A percentile compares a stretch with the other conserved stretches of the same genome.
phyloP scores from a whole-genome alignment of 306 rosid species.

The Sphenostylis stenocarpa region DNA sequence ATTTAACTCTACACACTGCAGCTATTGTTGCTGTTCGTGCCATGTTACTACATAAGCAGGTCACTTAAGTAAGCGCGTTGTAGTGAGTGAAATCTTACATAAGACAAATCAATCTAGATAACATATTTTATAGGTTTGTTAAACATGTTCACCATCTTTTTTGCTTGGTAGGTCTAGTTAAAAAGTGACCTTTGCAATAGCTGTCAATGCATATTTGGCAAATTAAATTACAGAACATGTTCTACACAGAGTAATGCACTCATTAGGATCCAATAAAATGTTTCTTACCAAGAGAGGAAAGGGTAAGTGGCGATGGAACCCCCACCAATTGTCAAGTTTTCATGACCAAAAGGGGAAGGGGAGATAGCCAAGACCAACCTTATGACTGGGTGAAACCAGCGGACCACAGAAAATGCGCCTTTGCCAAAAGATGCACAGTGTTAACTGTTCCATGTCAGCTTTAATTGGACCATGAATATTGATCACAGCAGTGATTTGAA shows the following conservation, averaged over 20 bases:
- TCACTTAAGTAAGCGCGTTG: not conserved
- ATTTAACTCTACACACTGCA: conserved; percentile 2
- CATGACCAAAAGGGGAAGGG: not conserved
- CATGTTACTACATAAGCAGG: not conserved
- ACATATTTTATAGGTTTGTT: conserved; percentile 14
- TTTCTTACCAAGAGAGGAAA: not conserved
- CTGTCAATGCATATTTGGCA: not conserved
- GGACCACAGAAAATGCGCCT: conserved; percentile 48
- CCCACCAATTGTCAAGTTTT: not conserved
- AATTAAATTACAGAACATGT: conserved; percentile 19
- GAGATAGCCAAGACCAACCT: conserved; percentile 18
- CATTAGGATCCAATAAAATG: not conserved
- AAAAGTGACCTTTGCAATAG: not conserved
- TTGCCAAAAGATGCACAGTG: conserved; percentile 22
- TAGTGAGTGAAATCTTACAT: not conserved
- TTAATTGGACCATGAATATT: conserved; percentile 33
- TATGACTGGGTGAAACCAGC: conserved; percentile 27
- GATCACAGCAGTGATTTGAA: conserved; percentile 34
- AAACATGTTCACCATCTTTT: not conserved
- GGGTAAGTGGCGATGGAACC: not conserved
- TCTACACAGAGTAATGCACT: not conserved
- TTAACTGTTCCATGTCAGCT: conserved; percentile 27
- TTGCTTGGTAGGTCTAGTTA: not conserved
- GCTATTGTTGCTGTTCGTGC: not conserved
- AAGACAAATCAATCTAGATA: not conserved